phyloP scores from a whole-genome alignment of 2,329 filamentous ascomycete genomes.

The Herpotrichia juniperi region DNA sequence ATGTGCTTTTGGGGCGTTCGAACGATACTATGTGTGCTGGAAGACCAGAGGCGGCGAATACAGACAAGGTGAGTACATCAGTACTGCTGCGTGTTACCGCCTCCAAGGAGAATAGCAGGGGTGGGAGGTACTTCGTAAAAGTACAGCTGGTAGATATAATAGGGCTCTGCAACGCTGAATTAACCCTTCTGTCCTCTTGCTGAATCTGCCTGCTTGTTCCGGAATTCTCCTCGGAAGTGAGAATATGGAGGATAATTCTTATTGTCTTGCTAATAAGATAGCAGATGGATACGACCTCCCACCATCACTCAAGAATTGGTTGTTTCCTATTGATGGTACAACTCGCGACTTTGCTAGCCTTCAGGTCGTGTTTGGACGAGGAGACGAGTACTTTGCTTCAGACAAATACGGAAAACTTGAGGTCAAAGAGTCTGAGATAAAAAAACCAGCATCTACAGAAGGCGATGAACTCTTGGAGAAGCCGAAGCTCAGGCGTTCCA shows the following conservation, averaged over 20 bases:
- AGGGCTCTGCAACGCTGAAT: too few relatives aligned
- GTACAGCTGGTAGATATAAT: too few relatives aligned
- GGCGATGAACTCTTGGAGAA: constrained; percentile 20
- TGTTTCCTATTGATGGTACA: constrained; percentile 38
- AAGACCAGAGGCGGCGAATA: constrained; percentile 42
- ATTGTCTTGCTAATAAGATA: neutral
- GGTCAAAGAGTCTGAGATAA: constrained; percentile 36
- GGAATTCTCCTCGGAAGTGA: too few relatives aligned
- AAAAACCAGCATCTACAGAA: constrained; percentile 23
- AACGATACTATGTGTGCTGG: constrained; percentile 49
- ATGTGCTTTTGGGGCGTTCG: constrained; percentile 48
- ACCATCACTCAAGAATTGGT: constrained; percentile 36
- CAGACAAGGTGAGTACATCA: constrained; percentile 36
- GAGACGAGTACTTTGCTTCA: constrained; percentile 48
- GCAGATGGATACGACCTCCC: constrained; percentile 46
- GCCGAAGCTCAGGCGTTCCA: constrained; percentile 27
- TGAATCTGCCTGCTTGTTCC: too few relatives aligned
- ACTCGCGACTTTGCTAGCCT: constrained; percentile 41
- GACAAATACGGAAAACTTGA: constrained; percentile 46
- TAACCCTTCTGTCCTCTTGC: too few relatives aligned
- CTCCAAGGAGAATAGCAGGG: too few relatives aligned
- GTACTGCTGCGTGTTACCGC: too few relatives aligned
- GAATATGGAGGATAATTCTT: too few relatives aligned
- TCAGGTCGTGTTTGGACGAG: constrained; percentile 47
- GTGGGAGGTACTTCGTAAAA: too few relatives aligned